phyloP scores from a whole-genome alignment of 1,284 basidiomycete species.

The Rhodofomes roseus region DNA sequence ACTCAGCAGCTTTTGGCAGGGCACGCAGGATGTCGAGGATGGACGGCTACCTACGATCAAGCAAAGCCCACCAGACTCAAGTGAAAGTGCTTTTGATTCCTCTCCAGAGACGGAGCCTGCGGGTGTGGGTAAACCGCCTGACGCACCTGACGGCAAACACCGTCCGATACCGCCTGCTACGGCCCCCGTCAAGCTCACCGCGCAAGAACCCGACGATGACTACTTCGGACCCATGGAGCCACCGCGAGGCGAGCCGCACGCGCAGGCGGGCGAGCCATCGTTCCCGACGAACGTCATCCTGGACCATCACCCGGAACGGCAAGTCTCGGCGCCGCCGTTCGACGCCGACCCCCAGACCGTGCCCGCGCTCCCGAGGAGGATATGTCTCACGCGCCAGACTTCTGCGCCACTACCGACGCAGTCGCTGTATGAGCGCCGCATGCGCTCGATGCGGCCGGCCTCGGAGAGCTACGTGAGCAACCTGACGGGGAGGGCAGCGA shows the following conservation, averaged over 20 bases:
- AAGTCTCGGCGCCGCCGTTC: slow-evolving; percentile 24
- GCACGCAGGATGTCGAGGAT: slow-evolving; percentile 46
- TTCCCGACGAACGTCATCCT: not conserved
- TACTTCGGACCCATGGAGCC: slow-evolving; percentile 8
- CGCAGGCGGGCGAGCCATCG: not conserved
- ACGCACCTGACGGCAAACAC: not conserved
- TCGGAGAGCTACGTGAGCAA: slow-evolving; percentile 31
- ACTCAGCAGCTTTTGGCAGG: slow-evolving; percentile 69
- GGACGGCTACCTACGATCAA: slow-evolving; percentile 24
- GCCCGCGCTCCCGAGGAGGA: slow-evolving; percentile 45
- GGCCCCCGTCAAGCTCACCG: slow-evolving; percentile 4
- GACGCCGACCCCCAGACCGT: slow-evolving; percentile 27
- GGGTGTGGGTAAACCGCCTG: not conserved
- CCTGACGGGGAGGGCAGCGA: slow-evolving; percentile 44
- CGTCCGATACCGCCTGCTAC: slow-evolving; percentile 7
- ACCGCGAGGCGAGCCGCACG: not conserved
- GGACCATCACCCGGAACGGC: slow-evolving; percentile 19
- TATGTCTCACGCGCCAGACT: slow-evolving; percentile 55
- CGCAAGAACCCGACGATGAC: slow-evolving; percentile 5
- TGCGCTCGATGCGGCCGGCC: slow-evolving; percentile 36
- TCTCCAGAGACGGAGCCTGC: not conserved
- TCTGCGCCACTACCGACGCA: slow-evolving; percentile 54
- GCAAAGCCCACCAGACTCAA: slow-evolving; percentile 21
- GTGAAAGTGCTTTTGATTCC: slow-evolving; percentile 4
- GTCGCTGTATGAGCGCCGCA: slow-evolving; percentile 34